Percentiles rank a stretch among this genome's conserved stretches.
phyloP scores from a whole-genome alignment of 2,329 filamentous ascomycete genomes.

The Beauveria caledonica region DNA sequence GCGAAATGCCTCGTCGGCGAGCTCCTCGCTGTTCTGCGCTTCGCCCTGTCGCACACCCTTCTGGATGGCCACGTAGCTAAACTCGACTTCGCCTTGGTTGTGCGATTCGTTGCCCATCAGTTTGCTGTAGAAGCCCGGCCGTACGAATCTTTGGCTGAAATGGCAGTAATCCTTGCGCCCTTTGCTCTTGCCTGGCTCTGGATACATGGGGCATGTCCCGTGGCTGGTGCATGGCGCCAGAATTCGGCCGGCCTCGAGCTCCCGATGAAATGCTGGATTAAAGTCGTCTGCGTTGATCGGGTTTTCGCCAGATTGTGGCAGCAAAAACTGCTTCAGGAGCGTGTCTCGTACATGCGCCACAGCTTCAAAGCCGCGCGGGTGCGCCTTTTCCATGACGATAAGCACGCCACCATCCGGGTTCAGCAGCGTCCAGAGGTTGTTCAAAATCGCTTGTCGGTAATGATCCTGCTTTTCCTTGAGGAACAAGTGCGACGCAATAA shows the following conservation, averaged over 20 bases:
- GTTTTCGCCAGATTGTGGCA: conserved; percentile 34
- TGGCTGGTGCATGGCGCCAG: conserved; percentile 84
- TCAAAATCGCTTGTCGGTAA: conserved; percentile 67
- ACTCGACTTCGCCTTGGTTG: conserved; percentile 87
- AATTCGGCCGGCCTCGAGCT: conserved; percentile 54
- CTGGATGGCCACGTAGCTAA: conserved; percentile 80
- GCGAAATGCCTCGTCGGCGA: conserved; percentile 58
- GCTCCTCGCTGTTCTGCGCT: conserved; percentile 40
- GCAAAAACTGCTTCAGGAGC: conserved; percentile 67
- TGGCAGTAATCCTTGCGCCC: conserved; percentile 87
- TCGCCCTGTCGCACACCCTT: conserved; percentile 49
- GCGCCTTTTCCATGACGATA: conserved; percentile 81
- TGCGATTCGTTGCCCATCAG: conserved; percentile 56
- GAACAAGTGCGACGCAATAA: conserved; percentile 80
- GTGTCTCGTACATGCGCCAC: conserved; percentile 77
- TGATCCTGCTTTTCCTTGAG: conserved; percentile 69
- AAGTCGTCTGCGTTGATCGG: conserved; percentile 27
- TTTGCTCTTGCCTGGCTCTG: conserved; percentile 54
- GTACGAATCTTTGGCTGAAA: conserved; percentile 81
- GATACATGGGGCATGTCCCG: conserved; percentile 80
- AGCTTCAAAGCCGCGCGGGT: conserved; percentile 85
- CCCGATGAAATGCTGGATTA: conserved; percentile 31
- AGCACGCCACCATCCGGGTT: conserved; percentile 79
- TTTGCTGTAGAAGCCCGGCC: conserved; percentile 72
- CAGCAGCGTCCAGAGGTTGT: conserved; percentile 84